Evolutionary conservation across 148 eudicot genomes (phyloP), one percentile per base, ranked within the genome.

Genomic region (Rhododendron ovatum): DNA sequence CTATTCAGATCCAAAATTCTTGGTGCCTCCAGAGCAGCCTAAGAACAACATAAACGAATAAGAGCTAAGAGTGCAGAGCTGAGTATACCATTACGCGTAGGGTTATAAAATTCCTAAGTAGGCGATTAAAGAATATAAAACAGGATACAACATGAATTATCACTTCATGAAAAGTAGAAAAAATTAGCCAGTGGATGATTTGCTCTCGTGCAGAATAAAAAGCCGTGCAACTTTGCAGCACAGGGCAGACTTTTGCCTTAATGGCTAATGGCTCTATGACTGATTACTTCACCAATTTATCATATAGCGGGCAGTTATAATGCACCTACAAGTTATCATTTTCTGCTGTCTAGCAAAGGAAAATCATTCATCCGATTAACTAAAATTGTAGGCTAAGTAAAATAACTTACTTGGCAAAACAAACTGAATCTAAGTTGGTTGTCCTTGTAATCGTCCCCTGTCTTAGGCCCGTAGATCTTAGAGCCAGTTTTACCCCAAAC

Each of bases 1-100:
- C 86, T 91, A 91, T 90, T 91, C 24, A 97, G 93, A 86, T 94
- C 92, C 88, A 97, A 89, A 87, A 97, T 87, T 80, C 96, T 88
- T 4, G 99, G 99, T 33, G 95, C 99, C 90, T 94, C 98, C 88
- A 97, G 86, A 87, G 99, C 99, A 83, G 99, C 99, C 99, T 97
- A 88, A 84, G 85, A 83, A 22, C 24, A 87, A 20, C 83, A 28
- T 53, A 82, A 71, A 51, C 48, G 3, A 53, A 73, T 37, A 30
- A n/a, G 8, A 24, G 48, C 22, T 81, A 57, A 2, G 17, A 51
- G 43, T 61, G 30, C 11, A 45, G 59, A 13, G 65, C 83, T 45
- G n/a, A 35, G 41, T 10, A 8, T 47, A 65, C 67, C 35, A 41
- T 41, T 71, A 59, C 10, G 30, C 35, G 14, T 59, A 82, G 28